Evolutionary conservation across 2,329 filamentous ascomycete species (phyloP).

Genomic region (Monascus ruber): DNA sequence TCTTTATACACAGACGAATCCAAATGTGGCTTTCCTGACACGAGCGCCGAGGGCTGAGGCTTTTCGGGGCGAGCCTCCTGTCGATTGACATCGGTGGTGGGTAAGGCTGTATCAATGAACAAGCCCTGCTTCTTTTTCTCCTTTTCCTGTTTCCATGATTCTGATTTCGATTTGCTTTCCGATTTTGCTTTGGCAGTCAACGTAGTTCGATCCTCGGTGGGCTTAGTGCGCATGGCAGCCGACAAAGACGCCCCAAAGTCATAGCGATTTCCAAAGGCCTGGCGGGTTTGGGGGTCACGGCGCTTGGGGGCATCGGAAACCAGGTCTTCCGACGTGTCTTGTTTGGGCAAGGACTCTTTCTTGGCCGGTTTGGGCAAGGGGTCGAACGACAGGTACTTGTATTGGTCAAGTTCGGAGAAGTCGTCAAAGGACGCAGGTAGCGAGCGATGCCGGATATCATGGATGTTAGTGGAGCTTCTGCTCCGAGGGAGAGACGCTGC

Average conservation of each 20-base stretch:
- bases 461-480: slow-evolving; percentile 42
- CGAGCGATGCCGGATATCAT: slow-evolving; percentile 39
- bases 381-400: too few species aligned
- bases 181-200: slow-evolving; percentile 44
- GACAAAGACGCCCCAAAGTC: slow-evolving; percentile 89
- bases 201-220: slow-evolving; percentile 54
- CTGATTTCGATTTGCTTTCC: slow-evolving; percentile 39
- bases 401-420: background rate
- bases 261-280: slow-evolving; percentile 84
- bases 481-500: slow-evolving; percentile 55
- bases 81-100: slow-evolving; percentile 8
- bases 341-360: background rate
- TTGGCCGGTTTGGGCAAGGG: background rate
- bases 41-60: slow-evolving; percentile 42
- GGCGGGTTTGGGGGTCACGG: slow-evolving; percentile 42
- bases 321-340: slow-evolving; percentile 48
- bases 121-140: slow-evolving; percentile 7
- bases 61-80: slow-evolving; percentile 8
- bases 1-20: slow-evolving; percentile 90
- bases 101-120: slow-evolving; percentile 7
- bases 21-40: slow-evolving; percentile 56
- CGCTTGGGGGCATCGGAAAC: slow-evolving; percentile 46
- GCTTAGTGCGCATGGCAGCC: slow-evolving; percentile 58
- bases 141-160: slow-evolving; percentile 4
- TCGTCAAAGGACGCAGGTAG: slow-evolving; percentile 39